Evolutionary conservation across 2,329 filamentous ascomycete genomes (phyloP), one percentile per base, ranked within the genome.

Genomic region (Tolypocladium amazonense): DNA sequence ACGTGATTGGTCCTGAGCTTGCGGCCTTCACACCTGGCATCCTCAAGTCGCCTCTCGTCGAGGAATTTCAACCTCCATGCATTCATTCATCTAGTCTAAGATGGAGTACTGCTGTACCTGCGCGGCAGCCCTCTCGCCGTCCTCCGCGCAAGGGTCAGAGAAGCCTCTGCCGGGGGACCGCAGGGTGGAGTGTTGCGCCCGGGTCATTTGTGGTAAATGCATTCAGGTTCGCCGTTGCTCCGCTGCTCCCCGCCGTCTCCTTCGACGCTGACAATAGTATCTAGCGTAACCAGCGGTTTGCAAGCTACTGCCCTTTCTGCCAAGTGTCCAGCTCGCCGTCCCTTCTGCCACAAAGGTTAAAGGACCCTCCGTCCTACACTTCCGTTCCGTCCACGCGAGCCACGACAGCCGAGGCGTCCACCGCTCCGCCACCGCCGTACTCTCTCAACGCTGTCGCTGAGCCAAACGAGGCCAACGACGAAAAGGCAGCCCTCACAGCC

Each of bases 181-280:
- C 57, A 76, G 79, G 62, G 77, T 91, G 37, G 79, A 80, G 39
- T 93, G 90, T 71, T 93, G 89, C 71, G 77, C 76, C 53, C 81
- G 89, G 58, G 77, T 85, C 45, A 88, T 93, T 67, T 94, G 89
- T 73, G 83, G 84, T 20, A 77, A 77, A 62, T 93, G 89, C 73
- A 82, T 90, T 66, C 75, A 82, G 69, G 86, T 84, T 71, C 56
- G 79, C 74, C 59, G 18, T 23, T 25, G 18, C 52, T 33, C 15
- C 25, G 20, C 47, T 9, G 15, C 41, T 25, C 33, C 50, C 30
- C 25, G 7, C 20, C 39, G 15, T 47, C 11, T 12, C 14, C 52
- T 20, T 50, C 38, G 37, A 20, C 23, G 57, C 63, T 67, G 52
- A 66, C 60, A 45, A 47, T 25, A 20, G 7, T 47, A n/a, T 27